A percentile compares a stretch with the other conserved stretches of the same genome.
Evolutionary conservation across 106 monocot species (phyloP).

Genomic region (Dactylorhiza incarnata): DNA sequence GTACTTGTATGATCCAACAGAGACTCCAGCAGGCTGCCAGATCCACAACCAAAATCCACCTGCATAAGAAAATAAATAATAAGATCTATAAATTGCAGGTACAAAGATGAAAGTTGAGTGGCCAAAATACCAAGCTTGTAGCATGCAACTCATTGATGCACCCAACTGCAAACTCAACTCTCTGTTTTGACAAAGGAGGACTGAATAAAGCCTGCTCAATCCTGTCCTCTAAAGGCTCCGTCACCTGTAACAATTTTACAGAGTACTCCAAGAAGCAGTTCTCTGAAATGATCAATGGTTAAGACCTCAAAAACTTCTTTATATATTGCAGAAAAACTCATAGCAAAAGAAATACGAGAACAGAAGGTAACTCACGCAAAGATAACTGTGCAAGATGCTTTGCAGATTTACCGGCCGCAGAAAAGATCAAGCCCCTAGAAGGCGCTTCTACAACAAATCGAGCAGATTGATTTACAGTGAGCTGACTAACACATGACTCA

Average conservation of each 20-base stretch:
- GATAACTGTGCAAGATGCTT: slow-evolving; percentile 36
- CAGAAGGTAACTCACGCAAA: slow-evolving; percentile 36
- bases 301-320: neutral
- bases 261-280: slow-evolving; percentile 59
- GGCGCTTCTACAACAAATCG: slow-evolving; percentile 42
- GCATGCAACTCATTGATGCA: slow-evolving; percentile 63
- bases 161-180: slow-evolving; percentile 81
- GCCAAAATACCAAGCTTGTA: slow-evolving; percentile 45
- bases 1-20: slow-evolving; percentile 65
- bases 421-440: slow-evolving; percentile 57
- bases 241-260: slow-evolving; percentile 51
- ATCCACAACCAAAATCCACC: slow-evolving; percentile 99
- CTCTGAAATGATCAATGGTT: slow-evolving; percentile 29
- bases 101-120: neutral
- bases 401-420: slow-evolving; percentile 49
- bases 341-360: neutral
- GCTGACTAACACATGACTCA: slow-evolving; percentile 58
- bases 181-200: slow-evolving; percentile 88
- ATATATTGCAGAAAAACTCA: neutral
- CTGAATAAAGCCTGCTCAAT: slow-evolving; percentile 88
- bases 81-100: neutral
- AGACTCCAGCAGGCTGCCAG: slow-evolving; percentile 80
- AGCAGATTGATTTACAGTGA: slow-evolving; percentile 68
- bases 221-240: slow-evolving; percentile 84
- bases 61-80: slow-evolving; percentile 16